phyloP scores from a whole-genome alignment of 73 alveolate genomes.

The Tetrahymena borealis region DNA sequence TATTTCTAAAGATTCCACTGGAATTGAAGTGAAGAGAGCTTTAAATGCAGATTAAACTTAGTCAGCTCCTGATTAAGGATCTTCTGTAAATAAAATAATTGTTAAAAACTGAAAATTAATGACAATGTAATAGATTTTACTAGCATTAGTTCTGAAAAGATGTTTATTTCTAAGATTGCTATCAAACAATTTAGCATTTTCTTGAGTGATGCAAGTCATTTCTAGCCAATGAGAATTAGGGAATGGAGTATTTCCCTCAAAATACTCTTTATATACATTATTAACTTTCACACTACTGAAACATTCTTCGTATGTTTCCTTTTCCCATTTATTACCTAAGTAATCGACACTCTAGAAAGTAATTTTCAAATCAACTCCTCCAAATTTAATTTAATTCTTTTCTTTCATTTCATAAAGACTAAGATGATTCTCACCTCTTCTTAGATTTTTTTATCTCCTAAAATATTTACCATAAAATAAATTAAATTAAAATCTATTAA shows the following conservation, averaged over 20 bases:
- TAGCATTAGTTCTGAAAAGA: constrained; percentile 9
- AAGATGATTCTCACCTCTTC: constrained; percentile 22
- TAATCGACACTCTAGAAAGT: constrained; percentile 9
- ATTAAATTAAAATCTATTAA: neutral
- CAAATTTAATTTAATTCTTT: constrained; percentile 14
- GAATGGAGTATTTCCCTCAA: constrained; percentile 47
- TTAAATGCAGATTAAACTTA: constrained; percentile 34
- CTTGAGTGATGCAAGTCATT: constrained; percentile 29
- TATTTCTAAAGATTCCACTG: constrained; percentile 4
- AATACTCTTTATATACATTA: constrained; percentile 32
- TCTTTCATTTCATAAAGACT: constrained; percentile 30
- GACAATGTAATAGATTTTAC: neutral
- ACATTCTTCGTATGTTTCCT: constrained; percentile 1
- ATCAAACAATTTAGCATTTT: constrained; percentile 32
- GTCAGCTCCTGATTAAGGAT: constrained; percentile 4
- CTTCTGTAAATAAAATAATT: neutral
- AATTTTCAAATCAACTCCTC: constrained; percentile 4
- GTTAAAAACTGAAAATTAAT: neutral
- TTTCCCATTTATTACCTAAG: constrained; percentile 26
- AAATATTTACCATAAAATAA: constrained; percentile 15
- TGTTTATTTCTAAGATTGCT: constrained; percentile 27
- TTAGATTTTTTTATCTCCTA: constrained; percentile 7
- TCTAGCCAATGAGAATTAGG: constrained; percentile 47
- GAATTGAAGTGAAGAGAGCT: constrained; percentile 21
- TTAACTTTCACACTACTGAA: constrained; percentile 28